Percentiles rank a stretch among this genome's conserved stretches.
Evolutionary conservation across 1,139 yeast genomes (phyloP).

Genomic region (Groenewaldozyma sp.): DNA sequence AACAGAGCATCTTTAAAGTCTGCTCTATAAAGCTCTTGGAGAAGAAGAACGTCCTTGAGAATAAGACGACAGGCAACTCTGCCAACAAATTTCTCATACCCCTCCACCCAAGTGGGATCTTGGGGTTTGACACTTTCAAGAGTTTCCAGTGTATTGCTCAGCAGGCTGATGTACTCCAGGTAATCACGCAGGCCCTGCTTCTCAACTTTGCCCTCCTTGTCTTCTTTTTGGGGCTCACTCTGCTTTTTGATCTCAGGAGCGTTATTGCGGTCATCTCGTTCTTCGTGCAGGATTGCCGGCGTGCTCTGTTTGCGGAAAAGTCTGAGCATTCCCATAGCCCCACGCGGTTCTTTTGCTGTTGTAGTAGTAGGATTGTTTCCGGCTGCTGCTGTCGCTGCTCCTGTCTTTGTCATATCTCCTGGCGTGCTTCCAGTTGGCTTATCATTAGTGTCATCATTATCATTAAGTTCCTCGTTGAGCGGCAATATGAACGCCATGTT

Average conservation of each 20-base stretch:
- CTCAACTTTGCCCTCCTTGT: not conserved
- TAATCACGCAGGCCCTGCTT: constrained; percentile 8
- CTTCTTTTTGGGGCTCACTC: constrained; percentile 1
- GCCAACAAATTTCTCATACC: constrained; percentile 16
- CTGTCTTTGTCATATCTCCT: not conserved
- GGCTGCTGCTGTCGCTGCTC: not conserved
- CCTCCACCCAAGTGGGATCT: constrained; percentile 13
- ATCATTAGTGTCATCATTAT: too few species aligned
- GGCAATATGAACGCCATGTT: constrained; percentile 15
- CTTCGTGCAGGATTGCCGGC: not conserved
- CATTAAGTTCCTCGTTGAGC: constrained; percentile 6
- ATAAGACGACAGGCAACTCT: constrained; percentile 18
- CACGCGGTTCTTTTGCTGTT: not conserved
- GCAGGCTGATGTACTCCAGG: constrained; percentile 11
- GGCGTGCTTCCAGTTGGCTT: not conserved
- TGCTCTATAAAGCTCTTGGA: constrained; percentile 16
- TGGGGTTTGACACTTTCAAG: constrained; percentile 6
- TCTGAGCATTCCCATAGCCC: too few species aligned
- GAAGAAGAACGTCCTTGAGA: constrained; percentile 17
- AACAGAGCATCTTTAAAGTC: constrained; percentile 16
- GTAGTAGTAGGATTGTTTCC: not conserved
- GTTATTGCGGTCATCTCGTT: constrained; percentile 4
- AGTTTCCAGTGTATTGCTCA: constrained; percentile 14
- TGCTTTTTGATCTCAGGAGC: constrained; percentile 1
- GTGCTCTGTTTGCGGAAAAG: not conserved